Evolutionary conservation across 441 rosid species (phyloP), one percentile per base, ranked within the genome.

Genomic region (Macaranga tanarius): DNA sequence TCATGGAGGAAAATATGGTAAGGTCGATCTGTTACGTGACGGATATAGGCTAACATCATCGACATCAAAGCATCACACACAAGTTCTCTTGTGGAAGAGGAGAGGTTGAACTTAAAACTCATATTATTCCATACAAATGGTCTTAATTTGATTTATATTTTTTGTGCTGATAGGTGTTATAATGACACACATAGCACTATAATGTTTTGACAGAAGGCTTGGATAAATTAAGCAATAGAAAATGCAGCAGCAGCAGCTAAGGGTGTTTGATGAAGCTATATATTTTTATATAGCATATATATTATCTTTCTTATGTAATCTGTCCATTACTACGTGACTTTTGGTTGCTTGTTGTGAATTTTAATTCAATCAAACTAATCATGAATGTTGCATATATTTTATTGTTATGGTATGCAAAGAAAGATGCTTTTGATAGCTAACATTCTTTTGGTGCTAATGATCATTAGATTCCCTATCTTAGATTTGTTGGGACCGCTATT

Each of bases 381-480:
- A 82, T 82, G 72, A 48, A 51, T 63, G 66, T 62, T 69, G 62
- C 67, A 19, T 58, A 74, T 70, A 19, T 76, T 70, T 54, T 26
- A 56, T 62, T 55, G 69, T 55, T 52, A 31, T 71, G 44, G 75
- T 56, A 34, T 67, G 40, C 22, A 63, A 48, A 34, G 38, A 34
- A 75, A 73, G 69, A 60, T 60, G 69, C 82, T 69, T 79, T 79
- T 65, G 45, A 44, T 80, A 69, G 73, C 71, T 57, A 66, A 31
- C 54, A 22, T 51, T 40, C 72, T 76, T 73, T 67, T 65, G 74
- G 79, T 77, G 81, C 69, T 66, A 73, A 68, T 76, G 78, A 79
- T 81, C 75, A 81, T 81, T 83, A 79, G 88, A 83, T 81, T 83
- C 86, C 75, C 79, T 64, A 73, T 70, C n/a, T 58, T 75, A 69